Conservation (phyloP, 371 early-diverging fungal genomes). For the Nematocida sp. region DNA sequence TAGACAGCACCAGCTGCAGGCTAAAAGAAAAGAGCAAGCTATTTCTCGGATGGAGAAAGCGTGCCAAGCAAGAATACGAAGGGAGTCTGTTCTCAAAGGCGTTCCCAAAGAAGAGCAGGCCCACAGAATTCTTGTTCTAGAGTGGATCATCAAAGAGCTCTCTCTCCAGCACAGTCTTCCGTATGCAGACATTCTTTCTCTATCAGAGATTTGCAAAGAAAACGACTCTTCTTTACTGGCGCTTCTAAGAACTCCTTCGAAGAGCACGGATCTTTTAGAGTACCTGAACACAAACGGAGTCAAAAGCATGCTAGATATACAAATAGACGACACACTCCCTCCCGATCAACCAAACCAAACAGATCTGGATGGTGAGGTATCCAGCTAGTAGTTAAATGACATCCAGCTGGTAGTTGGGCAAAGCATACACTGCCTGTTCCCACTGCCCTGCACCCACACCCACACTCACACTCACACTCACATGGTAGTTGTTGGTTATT, state of each 20-base stretch:
- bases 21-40: not conserved
- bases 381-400: no score
- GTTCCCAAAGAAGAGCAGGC: not conserved
- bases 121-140: constrained; percentile 8
- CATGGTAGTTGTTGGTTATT: no score
- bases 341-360: no score
- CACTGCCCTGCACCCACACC: no score
- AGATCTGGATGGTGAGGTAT: no score
- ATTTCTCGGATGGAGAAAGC: not conserved
- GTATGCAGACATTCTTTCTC: not conserved
- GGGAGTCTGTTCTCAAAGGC: not conserved
- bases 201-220: constrained; percentile 28
- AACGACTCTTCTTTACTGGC: constrained; percentile 29
- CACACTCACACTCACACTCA: no score
- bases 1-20: not conserved
- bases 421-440: no score
- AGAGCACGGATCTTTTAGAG: constrained; percentile 7
- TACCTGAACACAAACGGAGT: constrained; percentile 45
- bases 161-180: not conserved
- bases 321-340: no score
- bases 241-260: not conserved
- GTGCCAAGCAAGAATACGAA: not conserved
- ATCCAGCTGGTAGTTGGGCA: no score
- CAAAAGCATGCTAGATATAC: constrained; percentile 30
- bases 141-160: constrained; percentile 35